Evolutionary conservation across 257 asterid genomes (phyloP).

Genomic region (Paulownia fortunei): DNA sequence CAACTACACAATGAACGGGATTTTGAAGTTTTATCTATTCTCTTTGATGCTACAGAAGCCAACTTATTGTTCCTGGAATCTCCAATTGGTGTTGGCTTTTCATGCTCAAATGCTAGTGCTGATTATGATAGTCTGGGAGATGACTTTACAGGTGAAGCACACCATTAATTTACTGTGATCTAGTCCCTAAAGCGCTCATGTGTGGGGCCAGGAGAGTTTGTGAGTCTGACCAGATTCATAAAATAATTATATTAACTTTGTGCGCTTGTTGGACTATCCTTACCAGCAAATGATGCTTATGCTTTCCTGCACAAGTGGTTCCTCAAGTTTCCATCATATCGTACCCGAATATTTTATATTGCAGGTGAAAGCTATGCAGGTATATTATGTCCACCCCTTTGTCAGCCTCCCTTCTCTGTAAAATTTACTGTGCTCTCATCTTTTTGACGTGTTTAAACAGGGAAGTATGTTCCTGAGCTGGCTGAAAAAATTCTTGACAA

Average conservation of each 20-base stretch:
- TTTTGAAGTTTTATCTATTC: slow-evolving; percentile 11
- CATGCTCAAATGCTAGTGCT: slow-evolving; percentile 71
- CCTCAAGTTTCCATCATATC: slow-evolving; percentile 81
- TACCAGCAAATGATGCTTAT: slow-evolving; percentile 81
- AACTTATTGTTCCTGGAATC: slow-evolving; percentile 89
- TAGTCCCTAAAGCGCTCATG: slow-evolving; percentile 18
- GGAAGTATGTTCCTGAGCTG: slow-evolving; percentile 87
- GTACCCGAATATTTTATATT: slow-evolving; percentile 58
- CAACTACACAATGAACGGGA: background rate
- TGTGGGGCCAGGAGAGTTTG: background rate
- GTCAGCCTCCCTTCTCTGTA: background rate
- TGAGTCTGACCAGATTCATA: slow-evolving; percentile 17
- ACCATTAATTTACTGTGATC: slow-evolving; percentile 13
- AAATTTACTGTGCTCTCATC: background rate
- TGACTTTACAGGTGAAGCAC: slow-evolving; percentile 69
- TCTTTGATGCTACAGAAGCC: slow-evolving; percentile 71
- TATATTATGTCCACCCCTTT: slow-evolving; percentile 23
- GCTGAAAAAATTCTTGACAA: slow-evolving; percentile 79
- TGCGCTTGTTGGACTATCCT: slow-evolving; percentile 22
- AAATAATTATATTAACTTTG: slow-evolving; percentile 1
- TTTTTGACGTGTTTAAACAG: slow-evolving; percentile 36
- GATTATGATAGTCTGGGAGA: slow-evolving; percentile 85
- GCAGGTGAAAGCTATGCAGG: slow-evolving; percentile 99
- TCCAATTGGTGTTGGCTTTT: slow-evolving; percentile 92
- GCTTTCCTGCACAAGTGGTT: slow-evolving; percentile 84